Base-by-base conservation (phyloP, 2,329 filamentous ascomycete species). In the Chlorencoelia australis region DNA sequence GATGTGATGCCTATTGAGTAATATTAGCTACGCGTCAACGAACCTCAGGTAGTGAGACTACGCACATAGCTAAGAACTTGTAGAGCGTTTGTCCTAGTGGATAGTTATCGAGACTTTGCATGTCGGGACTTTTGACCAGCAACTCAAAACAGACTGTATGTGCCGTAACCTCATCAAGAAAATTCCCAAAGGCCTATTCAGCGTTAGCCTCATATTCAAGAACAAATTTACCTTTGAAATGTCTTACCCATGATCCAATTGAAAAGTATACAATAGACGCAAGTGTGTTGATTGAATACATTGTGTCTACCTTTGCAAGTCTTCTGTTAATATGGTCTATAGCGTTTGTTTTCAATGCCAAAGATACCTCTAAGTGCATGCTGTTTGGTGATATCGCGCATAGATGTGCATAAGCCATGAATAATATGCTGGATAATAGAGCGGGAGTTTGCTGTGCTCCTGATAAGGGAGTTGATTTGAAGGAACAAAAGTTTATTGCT, bases 381-480 rank as follows among this genome's bases (percentile, higher is more conserved):
- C 20, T 25, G 9, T 25, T n/a, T 16, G 15, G 21, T 26, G 21
- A 13, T 8, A 25, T 13, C 5, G 22, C 11, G 8, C 13, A 34
- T 6, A 34, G 32, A n/a, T 34, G 26, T 11, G 32, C 32, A 25
- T 34, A 34, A 11, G 32, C 32, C 32, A 34, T 34, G 32, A 26
- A 34, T 11, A 34, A 34, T 13, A 34, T 27, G 21, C 32, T 34
- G 5, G 19, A 10, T 16, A 34, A n/a, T 10, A 34, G 32, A 34
- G 32, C 32, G 2, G 32, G 32, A 17, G 32, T 34, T n/a, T 22
- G 32, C 20, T 26, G 3, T 18, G 32, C 32, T 26, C 27, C 32
- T 5, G 32, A 22, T 11, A 34, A 25, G 8, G 27, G 15, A 22
- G 27, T 16, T 26, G 32, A 11, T 26, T 34, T 34, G 10, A 22